Percentiles rank a stretch among this genome's conserved stretches.
phyloP scores from a whole-genome alignment of 2,329 filamentous ascomycete species.

The Colletotrichum sp. region DNA sequence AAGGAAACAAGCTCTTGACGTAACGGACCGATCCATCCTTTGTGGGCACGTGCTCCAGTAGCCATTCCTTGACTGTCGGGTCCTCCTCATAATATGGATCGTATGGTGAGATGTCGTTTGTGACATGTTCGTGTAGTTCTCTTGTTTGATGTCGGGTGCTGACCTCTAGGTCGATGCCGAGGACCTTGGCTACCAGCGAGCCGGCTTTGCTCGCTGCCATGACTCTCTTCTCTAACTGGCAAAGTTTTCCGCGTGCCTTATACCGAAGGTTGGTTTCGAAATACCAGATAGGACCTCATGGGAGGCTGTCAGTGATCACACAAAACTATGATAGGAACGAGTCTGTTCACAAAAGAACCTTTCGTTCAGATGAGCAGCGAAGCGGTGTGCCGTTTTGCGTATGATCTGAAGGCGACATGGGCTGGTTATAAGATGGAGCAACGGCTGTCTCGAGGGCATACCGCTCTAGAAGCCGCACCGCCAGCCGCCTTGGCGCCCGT shows the following conservation, averaged over 20 bases:
- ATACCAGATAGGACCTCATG: background rate
- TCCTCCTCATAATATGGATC: conserved; percentile 63
- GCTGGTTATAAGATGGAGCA: background rate
- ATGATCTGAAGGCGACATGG: background rate
- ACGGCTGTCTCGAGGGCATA: conserved; percentile 8
- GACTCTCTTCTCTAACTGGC: background rate
- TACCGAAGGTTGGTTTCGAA: background rate
- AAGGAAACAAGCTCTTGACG: conserved; percentile 63
- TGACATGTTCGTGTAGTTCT: background rate
- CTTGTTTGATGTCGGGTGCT: conserved; percentile 14
- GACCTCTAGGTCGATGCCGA: conserved; percentile 80
- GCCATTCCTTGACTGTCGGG: conserved; percentile 68
- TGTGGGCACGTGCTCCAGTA: conserved; percentile 60
- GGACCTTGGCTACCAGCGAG: conserved; percentile 74
- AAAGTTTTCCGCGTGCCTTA: background rate
- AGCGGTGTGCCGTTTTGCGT: background rate
- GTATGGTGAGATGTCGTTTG: conserved; percentile 3
- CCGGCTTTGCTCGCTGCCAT: conserved; percentile 61
- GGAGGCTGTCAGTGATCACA: background rate
- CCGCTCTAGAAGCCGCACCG: conserved; percentile 19
- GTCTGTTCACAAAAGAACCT: background rate
- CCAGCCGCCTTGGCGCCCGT: conserved; percentile 20
- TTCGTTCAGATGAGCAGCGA: background rate
- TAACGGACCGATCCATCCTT: conserved; percentile 54
- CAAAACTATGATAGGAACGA: background rate